A percentile compares a stretch with the other conserved stretches of the same genome.
Conservation (phyloP, 495 filamentous ascomycete species). For the Hypoxylon fragiforme region DNA sequence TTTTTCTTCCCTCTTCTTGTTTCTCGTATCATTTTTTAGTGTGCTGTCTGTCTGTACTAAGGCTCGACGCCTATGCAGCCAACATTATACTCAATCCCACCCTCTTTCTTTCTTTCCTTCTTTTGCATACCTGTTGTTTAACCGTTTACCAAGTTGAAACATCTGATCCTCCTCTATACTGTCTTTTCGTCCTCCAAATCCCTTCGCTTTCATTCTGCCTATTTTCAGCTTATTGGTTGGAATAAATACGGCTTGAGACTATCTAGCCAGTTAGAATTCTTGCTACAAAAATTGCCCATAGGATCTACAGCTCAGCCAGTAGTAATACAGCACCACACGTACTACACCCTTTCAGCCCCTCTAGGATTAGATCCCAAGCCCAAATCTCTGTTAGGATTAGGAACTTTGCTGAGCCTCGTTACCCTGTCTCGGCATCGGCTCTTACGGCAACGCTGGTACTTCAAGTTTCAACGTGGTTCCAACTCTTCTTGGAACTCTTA, state of each 20-base stretch:
- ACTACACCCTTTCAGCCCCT: constrained; percentile 12
- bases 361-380: constrained; percentile 17
- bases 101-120: no score
- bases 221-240: constrained; percentile 14
- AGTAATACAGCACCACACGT: constrained; percentile 6
- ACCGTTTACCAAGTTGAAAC: not conserved
- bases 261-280: not conserved
- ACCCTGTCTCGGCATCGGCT: constrained; percentile 12
- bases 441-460: constrained; percentile 12
- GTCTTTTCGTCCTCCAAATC: not conserved
- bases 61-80: constrained; percentile 20
- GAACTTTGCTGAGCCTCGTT: constrained; percentile 12
- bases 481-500: constrained; percentile 16
- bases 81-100: constrained; percentile 1
- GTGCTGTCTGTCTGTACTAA: not conserved
- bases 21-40: not conserved
- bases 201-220: constrained; percentile 4
- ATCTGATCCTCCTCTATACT: not conserved
- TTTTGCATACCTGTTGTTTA: not conserved
- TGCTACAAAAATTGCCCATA: not conserved
- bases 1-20: not conserved
- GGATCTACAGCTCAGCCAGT: not conserved
- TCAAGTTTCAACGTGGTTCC: constrained; percentile 26
- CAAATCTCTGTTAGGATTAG: constrained; percentile 18
- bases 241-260: constrained; percentile 4